Evolutionary conservation across 805 yeast genomes (phyloP), one percentile per base, ranked within the genome.

Genomic region (Cyberlindnera nakhonratchasimensis): DNA sequence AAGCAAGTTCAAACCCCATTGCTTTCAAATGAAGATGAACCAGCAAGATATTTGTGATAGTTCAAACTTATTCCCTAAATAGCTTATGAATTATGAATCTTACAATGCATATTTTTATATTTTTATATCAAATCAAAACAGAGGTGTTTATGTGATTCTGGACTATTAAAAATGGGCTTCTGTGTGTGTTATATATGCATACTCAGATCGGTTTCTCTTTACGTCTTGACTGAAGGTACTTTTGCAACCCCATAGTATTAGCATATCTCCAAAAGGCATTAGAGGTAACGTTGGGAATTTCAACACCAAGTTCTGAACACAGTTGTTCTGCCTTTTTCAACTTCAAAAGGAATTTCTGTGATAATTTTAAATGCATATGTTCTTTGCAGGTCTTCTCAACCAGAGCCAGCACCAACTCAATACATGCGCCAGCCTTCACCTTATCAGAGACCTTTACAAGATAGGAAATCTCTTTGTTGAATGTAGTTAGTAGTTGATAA

Each of bases 1-100:
- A 36, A 24, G 30, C 42, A 36, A 18, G 14, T 13, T 11, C 35
- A 39, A 6, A 37, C 46, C 1, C 29, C 40, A 14, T 26, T 43
- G 34, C 16, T 33, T 6, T 23, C 36, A 10, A n/a, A 30, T 21
- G 18, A 30, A 6, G 22, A 30, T 6, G 22, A 17, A 7, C 7
- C 29, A 13, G 26, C n/a, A 13, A 33, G 29, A 16, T 22, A 20
- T 21, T 13, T 9, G 30, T 13, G 9, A 28, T 28, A n/a, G 14
- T 28, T 23, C 8, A 23, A 8, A 23, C 25, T 23, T 11, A 8
- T 11, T 23, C 25, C 11, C 33, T 17, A 11, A 7, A 13, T 28
- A 4, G 16, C 30, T 28, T 10, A 25, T 25, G 28, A 25, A 25
- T 25, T 12, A 25, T 25, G 28, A 25, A 29, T n/a, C n/a, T n/a